phyloP scores from a whole-genome alignment of 345 rosid species.

The Corchorus olitorius region DNA sequence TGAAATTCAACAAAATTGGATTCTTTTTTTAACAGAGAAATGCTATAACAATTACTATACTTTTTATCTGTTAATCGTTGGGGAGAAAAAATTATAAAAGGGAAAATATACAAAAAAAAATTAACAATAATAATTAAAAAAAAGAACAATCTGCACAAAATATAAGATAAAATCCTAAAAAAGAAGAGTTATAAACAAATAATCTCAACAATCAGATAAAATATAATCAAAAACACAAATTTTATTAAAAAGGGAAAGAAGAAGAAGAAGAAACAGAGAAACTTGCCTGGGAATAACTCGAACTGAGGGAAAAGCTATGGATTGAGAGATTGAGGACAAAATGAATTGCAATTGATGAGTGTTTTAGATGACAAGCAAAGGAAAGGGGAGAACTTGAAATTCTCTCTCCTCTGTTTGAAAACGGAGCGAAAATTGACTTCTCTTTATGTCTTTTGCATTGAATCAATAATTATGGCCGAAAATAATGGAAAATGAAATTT shows the following conservation, averaged over 20 bases:
- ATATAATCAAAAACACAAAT: neutral
- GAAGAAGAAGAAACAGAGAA: neutral
- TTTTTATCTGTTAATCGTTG: neutral
- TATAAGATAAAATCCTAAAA: neutral
- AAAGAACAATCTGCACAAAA: neutral
- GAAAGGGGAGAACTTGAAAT: neutral
- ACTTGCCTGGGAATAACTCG: conserved; percentile 17
- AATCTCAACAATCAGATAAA: neutral
- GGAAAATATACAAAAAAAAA: too few relatives aligned
- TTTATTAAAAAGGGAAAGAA: neutral
- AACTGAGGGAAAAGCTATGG: neutral
- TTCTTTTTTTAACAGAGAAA: neutral
- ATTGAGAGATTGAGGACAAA: neutral
- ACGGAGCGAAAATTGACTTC: conserved; percentile 23
- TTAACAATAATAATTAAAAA: too few relatives aligned
- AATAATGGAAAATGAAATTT: neutral
- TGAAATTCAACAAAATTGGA: neutral
- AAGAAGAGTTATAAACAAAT: neutral
- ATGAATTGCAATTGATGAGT: neutral
- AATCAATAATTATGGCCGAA: neutral
- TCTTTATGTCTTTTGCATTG: neutral
- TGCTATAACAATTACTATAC: neutral
- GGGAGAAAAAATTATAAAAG: neutral
- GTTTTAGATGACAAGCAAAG: conserved; percentile 33
- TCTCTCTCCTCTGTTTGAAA: conserved; percentile 4